Evolutionary conservation across 2,329 filamentous ascomycete genomes (phyloP).

Genomic region (Alternaria sp.): DNA sequence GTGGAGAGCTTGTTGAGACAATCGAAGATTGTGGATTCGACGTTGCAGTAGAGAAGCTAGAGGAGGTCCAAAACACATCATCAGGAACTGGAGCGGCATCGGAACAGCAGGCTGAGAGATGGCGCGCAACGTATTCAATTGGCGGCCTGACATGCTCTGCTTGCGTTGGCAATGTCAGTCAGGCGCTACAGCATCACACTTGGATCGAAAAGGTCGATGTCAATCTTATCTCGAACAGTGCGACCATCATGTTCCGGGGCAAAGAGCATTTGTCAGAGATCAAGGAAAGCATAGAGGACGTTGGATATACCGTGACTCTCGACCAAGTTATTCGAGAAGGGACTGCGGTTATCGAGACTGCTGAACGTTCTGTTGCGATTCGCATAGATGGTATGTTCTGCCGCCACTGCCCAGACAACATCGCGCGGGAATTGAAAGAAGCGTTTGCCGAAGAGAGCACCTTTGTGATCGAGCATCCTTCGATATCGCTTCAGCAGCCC

Average conservation of each 20-base stretch:
- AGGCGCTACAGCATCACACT: conserved; percentile 56
- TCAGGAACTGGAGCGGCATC: background rate
- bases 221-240: conserved; percentile 62
- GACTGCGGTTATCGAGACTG: background rate
- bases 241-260: conserved; percentile 59
- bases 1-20: conserved; percentile 57
- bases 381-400: conserved; percentile 58
- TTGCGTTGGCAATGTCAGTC: conserved; percentile 61
- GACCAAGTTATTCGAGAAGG: conserved; percentile 39
- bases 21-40: conserved; percentile 61
- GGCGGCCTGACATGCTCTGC: conserved; percentile 67
- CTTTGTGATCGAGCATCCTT: conserved; percentile 63
- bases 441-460: conserved; percentile 55
- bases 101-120: conserved; percentile 35
- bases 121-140: conserved; percentile 59
- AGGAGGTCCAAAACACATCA: conserved; percentile 22
- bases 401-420: conserved; percentile 58
- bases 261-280: conserved; percentile 57
- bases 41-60: conserved; percentile 50
- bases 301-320: conserved; percentile 54
- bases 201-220: conserved; percentile 61
- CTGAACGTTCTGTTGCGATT: conserved; percentile 48
- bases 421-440: conserved; percentile 62
- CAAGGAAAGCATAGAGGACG: conserved; percentile 60
- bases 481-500: conserved; percentile 66